Evolutionary conservation across 2,329 filamentous ascomycete genomes (phyloP).

Genomic region (Sporothrix pallida): DNA sequence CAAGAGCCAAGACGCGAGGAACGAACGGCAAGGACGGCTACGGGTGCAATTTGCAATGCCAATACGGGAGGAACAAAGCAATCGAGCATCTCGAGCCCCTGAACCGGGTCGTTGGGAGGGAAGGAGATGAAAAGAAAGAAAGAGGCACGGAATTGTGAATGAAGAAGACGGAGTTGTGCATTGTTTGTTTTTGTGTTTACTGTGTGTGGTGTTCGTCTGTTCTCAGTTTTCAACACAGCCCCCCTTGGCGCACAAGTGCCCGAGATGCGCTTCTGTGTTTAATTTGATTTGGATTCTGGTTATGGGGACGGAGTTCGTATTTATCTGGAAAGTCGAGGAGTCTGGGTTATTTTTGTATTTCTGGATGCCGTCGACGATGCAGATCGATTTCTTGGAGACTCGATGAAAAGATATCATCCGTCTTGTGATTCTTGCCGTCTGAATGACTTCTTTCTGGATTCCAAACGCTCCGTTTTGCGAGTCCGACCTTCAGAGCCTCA

Average conservation of each 20-base stretch:
- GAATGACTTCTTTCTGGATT: background rate
- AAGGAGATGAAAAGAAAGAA: no score
- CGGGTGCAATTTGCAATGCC: slow-evolving; percentile 1
- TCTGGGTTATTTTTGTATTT: background rate
- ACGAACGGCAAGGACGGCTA: background rate
- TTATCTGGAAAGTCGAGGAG: background rate
- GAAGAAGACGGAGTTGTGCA: background rate
- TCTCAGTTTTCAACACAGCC: slow-evolving; percentile 7
- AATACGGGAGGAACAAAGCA: slow-evolving; percentile 6
- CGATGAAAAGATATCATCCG: no score
- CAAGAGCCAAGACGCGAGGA: slow-evolving; percentile 17
- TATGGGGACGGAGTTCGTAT: background rate
- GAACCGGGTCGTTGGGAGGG: background rate
- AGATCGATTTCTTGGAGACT: background rate
- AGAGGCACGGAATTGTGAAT: background rate
- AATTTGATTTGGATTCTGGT: slow-evolving; percentile 11
- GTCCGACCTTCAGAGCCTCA: background rate
- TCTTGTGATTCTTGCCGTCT: background rate
- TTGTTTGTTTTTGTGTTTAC: no score
- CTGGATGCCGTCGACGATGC: background rate
- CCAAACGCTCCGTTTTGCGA: background rate
- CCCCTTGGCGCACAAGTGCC: slow-evolving; percentile 13
- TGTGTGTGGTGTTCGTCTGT: background rate
- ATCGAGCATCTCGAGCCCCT: background rate
- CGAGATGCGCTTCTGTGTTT: background rate